A percentile compares a stretch with the other conserved stretches of the same genome.
Evolutionary conservation across 73 alveolate genomes (phyloP).

Genomic region (Blepharisma japonicum): DNA sequence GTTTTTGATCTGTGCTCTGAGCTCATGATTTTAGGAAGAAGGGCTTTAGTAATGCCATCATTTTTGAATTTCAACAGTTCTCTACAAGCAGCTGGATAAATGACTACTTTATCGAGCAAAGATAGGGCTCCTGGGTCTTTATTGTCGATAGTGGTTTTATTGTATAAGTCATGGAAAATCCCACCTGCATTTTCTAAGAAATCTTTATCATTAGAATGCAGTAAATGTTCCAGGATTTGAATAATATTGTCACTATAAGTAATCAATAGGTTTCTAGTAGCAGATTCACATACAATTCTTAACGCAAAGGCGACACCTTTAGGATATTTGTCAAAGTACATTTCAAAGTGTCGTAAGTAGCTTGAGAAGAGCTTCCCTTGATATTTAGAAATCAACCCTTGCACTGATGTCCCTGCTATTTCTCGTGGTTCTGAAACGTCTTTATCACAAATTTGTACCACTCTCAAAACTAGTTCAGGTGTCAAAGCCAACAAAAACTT

Average conservation of each 20-base stretch:
- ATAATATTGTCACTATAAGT: conserved; percentile 12
- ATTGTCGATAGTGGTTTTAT: conserved; percentile 4
- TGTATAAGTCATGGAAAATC: conserved; percentile 11
- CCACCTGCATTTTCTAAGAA: conserved; percentile 23
- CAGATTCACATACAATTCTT: conserved; percentile 28
- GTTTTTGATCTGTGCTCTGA: not conserved
- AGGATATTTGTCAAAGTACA: not conserved
- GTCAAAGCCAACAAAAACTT: not conserved
- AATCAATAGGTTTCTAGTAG: conserved; percentile 3
- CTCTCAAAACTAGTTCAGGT: conserved; percentile 22
- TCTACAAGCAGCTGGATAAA: conserved; percentile 19
- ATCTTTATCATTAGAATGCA: conserved; percentile 11
- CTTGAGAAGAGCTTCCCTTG: conserved; percentile 39
- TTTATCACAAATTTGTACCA: not conserved
- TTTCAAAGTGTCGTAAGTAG: conserved; percentile 35
- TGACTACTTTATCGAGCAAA: not conserved
- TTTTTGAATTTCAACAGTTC: conserved; percentile 5
- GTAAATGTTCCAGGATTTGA: not conserved
- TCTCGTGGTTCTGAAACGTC: conserved; percentile 23
- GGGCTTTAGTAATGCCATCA: conserved; percentile 14
- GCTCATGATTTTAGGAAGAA: conserved; percentile 15
- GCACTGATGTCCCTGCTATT: not conserved
- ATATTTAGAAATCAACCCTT: conserved; percentile 31
- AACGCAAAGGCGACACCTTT: conserved; percentile 24
- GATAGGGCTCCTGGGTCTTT: not conserved